phyloP scores from a whole-genome alignment of 805 yeast genomes.

The Tetrapisispora namnaoensis region DNA sequence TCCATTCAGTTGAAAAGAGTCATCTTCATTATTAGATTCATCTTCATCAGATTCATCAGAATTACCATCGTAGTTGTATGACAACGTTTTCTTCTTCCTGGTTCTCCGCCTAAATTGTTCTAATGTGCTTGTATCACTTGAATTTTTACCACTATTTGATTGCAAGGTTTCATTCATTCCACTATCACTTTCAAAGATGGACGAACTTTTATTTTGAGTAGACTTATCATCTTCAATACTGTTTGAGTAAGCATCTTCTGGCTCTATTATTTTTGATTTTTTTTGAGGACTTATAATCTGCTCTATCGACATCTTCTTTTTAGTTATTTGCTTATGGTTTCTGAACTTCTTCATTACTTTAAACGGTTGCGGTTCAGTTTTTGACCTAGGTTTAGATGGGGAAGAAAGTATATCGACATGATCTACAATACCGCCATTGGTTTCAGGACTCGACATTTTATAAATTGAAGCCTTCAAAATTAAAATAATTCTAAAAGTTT shows the following conservation, averaged over 20 bases:
- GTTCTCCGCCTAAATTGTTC: not conserved
- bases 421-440: slow-evolving; percentile 12
- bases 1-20: not conserved
- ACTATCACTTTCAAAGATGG: not conserved
- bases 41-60: not conserved
- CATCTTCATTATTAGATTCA: not conserved
- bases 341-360: not conserved
- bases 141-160: not conserved
- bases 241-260: not conserved
- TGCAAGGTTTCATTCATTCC: not conserved
- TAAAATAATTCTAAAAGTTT: no score
- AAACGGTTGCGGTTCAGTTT: not conserved
- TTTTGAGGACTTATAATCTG: slow-evolving; percentile 1
- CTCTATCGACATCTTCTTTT: slow-evolving; percentile 3
- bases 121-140: not conserved
- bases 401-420: slow-evolving; percentile 20
- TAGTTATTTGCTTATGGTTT: not conserved
- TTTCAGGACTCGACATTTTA: not conserved
- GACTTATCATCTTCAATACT: not conserved
- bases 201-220: not conserved
- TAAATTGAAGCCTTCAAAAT: no score
- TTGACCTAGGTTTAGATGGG: slow-evolving; percentile 7
- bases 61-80: not conserved
- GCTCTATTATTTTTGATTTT: not conserved
- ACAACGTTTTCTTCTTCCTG: not conserved